Evolutionary conservation across 2,329 filamentous ascomycete genomes (phyloP), one percentile per base, ranked within the genome.

Genomic region (Ophiostoma triangulosporum): DNA sequence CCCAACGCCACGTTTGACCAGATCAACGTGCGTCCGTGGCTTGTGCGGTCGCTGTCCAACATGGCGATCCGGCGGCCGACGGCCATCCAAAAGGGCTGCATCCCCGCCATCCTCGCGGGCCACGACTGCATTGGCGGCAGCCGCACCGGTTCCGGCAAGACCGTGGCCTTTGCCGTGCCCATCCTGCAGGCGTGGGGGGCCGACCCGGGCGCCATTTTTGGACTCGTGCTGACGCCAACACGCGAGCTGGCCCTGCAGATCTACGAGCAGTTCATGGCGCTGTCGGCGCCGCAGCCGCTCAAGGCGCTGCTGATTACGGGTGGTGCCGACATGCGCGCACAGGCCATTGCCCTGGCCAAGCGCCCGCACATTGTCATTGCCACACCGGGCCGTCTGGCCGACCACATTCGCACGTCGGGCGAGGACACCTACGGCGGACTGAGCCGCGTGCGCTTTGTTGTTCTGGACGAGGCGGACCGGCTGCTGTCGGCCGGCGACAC

Each of bases 71-170:
- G 80, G 64, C 76, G 84, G 54, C 93, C 93, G 0, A 98, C 93
- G 0, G 84, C 85, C 15, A 97, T 98, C 72, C 93, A 98, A 62
- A 88, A 86, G 63, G 84, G 82, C 51, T 95, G 88, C 65, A 97
- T 98, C 63, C 90, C 91, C 1, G 86, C 93, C 65, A 96, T 97
- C 56, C 68, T 98, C 32, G 84, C 88, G 61, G 93, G 93, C 6
- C 78, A 86, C 61, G 90, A 98, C 69, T 96, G 89, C 65, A 96
- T 98, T 61, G 93, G 93, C 64, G 90, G 90, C 35, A 95, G 88
- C 64, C 78, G 89, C 58, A 98, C 93, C 0, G 93, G 93, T 73
- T 96, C 91, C 12, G 93, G 93, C 69, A 98, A 98, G 72, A 98
- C 93, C 3, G 83, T 97, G 43, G 90, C 93, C 1, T 98, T 98